Evolutionary conservation across 1,284 basidiomycete genomes (phyloP).

Genomic region (Coniophora puteana): DNA sequence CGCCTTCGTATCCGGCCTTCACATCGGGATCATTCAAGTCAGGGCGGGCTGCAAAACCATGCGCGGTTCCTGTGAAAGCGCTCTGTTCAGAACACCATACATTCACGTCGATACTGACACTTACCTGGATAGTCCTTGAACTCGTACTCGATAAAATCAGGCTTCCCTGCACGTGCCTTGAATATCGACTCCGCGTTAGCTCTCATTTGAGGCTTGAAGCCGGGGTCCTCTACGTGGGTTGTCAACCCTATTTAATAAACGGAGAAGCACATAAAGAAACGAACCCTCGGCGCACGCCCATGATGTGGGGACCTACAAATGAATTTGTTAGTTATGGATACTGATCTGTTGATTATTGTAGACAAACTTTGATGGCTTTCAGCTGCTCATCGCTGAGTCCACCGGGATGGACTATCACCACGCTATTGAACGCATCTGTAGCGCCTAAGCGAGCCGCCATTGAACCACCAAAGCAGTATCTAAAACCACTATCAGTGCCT

Average conservation of each 20-base stretch:
- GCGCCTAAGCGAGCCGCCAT: slow-evolving; percentile 21
- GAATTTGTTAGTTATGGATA: neutral
- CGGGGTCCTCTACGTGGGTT: slow-evolving; percentile 31
- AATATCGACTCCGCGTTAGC: slow-evolving; percentile 32
- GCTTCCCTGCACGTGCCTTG: slow-evolving; percentile 21
- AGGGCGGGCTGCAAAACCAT: slow-evolving; percentile 46
- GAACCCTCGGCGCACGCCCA: slow-evolving; percentile 37
- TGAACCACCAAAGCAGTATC: slow-evolving; percentile 42
- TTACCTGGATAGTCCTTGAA: slow-evolving; percentile 36
- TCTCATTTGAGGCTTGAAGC: slow-evolving; percentile 28
- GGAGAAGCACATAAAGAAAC: slow-evolving; percentile 2
- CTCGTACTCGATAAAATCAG: slow-evolving; percentile 28
- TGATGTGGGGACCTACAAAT: slow-evolving; percentile 30
- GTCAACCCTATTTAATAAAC: too few species aligned
- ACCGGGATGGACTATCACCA: slow-evolving; percentile 41
- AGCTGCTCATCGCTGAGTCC: slow-evolving; percentile 18
- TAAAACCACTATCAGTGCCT: too few species aligned
- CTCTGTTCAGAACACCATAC: slow-evolving; percentile 5
- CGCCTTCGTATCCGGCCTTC: slow-evolving; percentile 40
- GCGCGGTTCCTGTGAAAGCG: slow-evolving; percentile 32
- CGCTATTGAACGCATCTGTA: slow-evolving; percentile 30
- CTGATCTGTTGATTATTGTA: neutral
- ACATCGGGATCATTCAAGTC: slow-evolving; percentile 35
- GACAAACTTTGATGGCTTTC: slow-evolving; percentile 13
- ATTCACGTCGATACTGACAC: slow-evolving; percentile 1